phyloP scores from a whole-genome alignment of 192 early-diverging fungal genomes.

The Coemansia asiatica region DNA sequence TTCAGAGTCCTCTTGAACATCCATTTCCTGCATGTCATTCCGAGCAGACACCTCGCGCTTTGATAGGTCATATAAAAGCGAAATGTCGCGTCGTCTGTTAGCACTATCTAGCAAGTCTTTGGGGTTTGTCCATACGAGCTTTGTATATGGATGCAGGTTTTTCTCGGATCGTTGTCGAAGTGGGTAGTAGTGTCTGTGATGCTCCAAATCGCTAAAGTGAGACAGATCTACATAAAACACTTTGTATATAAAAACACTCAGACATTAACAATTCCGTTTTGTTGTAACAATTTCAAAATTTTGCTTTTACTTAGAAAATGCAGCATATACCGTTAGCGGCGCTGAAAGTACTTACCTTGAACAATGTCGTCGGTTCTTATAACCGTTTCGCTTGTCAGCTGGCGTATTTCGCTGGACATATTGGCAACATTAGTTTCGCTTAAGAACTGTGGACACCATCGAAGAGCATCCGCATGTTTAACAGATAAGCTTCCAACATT shows the following conservation, averaged over 20 bases:
- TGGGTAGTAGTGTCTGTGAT: slow-evolving; percentile 22
- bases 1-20: slow-evolving; percentile 36
- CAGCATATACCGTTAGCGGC: too few species aligned
- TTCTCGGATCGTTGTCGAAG: slow-evolving; percentile 44
- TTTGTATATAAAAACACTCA: background rate
- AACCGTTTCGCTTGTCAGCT: background rate
- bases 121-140: slow-evolving; percentile 48
- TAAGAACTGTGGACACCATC: slow-evolving; percentile 1
- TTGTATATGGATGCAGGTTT: slow-evolving; percentile 50
- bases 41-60: background rate
- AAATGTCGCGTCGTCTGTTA: slow-evolving; percentile 14
- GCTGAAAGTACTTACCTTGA: background rate
- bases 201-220: slow-evolving; percentile 3
- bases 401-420: background rate
- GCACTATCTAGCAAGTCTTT: slow-evolving; percentile 11
- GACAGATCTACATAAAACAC: slow-evolving; percentile 8
- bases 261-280: too few species aligned
- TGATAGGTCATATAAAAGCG: slow-evolving; percentile 11
- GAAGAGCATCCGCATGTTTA: background rate
- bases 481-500: background rate
- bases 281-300: too few species aligned
- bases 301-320: too few species aligned
- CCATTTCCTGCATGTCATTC: background rate
- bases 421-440: background rate
- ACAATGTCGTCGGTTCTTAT: background rate